Base-by-base conservation (phyloP, 805 yeast species). In the Candida glaebosa region DNA sequence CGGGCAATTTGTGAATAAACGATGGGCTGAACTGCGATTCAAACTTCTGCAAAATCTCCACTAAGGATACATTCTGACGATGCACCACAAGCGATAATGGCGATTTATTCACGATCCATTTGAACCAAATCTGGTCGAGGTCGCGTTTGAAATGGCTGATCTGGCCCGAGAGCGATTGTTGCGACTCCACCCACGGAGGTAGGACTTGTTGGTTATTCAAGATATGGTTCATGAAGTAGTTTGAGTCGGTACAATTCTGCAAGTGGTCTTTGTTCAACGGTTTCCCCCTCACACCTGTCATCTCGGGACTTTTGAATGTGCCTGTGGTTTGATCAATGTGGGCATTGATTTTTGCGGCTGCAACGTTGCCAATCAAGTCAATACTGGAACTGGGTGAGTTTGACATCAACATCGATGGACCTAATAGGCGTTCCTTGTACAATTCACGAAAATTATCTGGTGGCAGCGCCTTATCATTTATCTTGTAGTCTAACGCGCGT, bases 161-260 rank as follows among this genome's bases (percentile, higher is more conserved):
- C 28, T 75, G 76, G 2, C 52, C 45, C 33, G 75, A 74, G 81
- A 90, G 67, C 82, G 95, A 22, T 78, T 87, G 37, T 56, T 87
- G 56, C 73, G 78, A 81, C 51, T 87, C 95, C 28, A 89, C 82
- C 96, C 96, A 89, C 0, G 95, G 95, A 0, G 96, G 96, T 8
- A 81, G 66, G 1, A 87, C 81, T 37, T 87, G 89, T 58, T 89
- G 96, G 33, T 78, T 75, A 46, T 74, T 77, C 42, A 89, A 62
- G 34, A 89, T 82, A 46, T 85, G 80, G 61, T 89, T 89, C 64
- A 89, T 61, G 56, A 87, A 87, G 57, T 81, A 87, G 51, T 83
- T 61, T 4, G 69, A 48, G 46, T 95, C 40, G 80, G 86, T 45
- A 75, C 75, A 58, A 78, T 93, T 43, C 73, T 68, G 60, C 70